phyloP scores from a whole-genome alignment of 2,329 filamentous ascomycete species.

The Paecilomyces sp. region DNA sequence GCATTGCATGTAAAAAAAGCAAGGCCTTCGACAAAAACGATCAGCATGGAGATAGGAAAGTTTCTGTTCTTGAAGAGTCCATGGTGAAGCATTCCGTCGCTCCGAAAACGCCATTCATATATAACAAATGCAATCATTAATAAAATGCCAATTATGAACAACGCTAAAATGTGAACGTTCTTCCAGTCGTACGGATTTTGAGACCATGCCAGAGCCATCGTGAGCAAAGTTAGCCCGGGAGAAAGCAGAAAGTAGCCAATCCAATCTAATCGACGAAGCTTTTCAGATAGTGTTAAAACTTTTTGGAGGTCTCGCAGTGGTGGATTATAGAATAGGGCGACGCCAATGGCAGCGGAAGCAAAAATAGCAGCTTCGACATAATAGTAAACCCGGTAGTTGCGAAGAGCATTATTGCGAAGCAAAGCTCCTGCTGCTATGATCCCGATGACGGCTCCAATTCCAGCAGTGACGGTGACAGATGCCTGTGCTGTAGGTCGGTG shows the following conservation, averaged over 20 bases:
- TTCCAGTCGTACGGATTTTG: not conserved
- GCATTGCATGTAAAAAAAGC: not conserved
- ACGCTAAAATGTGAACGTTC: not conserved
- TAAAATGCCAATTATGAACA: not conserved
- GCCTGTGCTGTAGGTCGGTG: not conserved
- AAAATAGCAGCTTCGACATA: not conserved
- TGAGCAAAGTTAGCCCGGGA: not conserved
- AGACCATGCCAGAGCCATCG: not conserved
- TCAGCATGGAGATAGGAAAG: constrained; percentile 5
- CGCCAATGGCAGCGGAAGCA: not conserved
- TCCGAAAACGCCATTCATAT: constrained; percentile 7
- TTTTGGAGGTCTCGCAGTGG: not conserved
- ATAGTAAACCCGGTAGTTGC: not conserved
- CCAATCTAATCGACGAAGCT: not conserved
- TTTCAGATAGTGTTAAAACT: not conserved
- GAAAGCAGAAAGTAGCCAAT: not conserved
- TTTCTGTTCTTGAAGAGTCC: constrained; percentile 3
- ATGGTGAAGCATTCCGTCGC: not conserved
- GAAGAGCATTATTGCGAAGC: not conserved
- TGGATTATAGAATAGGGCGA: not conserved
- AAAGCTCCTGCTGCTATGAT: not conserved
- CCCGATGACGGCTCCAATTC: not conserved
- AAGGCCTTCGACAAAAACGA: not conserved
- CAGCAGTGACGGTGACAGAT: not conserved
- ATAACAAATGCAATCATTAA: not conserved